Evolutionary conservation across 768 basidiomycete genomes (phyloP).

Genomic region (Termitomyces sp.): DNA sequence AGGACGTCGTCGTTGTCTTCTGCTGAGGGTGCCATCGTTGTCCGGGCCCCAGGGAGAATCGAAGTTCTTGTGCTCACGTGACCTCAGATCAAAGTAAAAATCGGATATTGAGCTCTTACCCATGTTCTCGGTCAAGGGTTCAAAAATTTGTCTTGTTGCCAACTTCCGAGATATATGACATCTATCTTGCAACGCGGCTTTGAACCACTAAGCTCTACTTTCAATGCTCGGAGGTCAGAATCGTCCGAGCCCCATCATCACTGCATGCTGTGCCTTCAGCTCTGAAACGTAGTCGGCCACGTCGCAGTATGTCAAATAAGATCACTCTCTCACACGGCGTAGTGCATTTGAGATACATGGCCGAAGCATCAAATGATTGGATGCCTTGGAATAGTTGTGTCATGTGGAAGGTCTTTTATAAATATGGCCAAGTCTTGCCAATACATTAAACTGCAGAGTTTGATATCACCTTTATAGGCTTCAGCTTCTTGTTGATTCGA

Average conservation of each 20-base stretch:
- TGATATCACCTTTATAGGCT: not conserved
- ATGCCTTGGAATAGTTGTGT: not conserved
- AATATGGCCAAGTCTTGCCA: not conserved
- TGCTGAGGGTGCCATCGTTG: conserved; percentile 27
- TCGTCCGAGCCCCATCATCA: not conserved
- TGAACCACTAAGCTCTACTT: not conserved
- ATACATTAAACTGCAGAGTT: not conserved
- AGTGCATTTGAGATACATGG: not conserved
- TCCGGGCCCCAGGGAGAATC: too few relatives aligned
- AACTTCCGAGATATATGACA: too few relatives aligned
- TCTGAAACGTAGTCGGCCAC: not conserved
- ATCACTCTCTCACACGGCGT: too few relatives aligned
- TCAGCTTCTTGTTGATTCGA: conserved; percentile 16
- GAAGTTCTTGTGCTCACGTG: not conserved
- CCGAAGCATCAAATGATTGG: conserved; percentile 10
- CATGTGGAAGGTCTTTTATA: conserved; percentile 10
- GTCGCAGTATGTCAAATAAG: too few relatives aligned
- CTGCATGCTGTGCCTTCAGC: not conserved
- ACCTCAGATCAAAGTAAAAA: not conserved
- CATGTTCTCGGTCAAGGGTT: not conserved
- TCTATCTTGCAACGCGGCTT: too few relatives aligned
- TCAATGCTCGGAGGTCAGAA: not conserved
- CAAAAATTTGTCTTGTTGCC: not conserved
- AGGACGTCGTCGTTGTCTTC: conserved; percentile 71
- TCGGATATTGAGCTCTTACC: not conserved